Percentiles rank a stretch among this genome's conserved stretches.
phyloP scores from a whole-genome alignment of 345 rosid species.

The Populus nigra region DNA sequence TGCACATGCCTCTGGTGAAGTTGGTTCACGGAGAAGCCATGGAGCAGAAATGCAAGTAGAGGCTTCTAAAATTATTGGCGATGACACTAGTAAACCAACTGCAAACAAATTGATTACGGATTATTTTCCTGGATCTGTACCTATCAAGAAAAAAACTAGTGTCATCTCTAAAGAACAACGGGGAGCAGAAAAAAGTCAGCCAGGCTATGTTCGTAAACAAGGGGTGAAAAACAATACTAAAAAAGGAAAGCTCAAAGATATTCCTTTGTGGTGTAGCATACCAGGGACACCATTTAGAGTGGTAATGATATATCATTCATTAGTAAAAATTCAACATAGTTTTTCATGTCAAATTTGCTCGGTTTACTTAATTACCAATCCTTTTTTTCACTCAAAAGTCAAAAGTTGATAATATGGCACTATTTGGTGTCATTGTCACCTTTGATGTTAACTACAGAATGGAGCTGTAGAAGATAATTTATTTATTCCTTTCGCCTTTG shows the following conservation, averaged over 20 bases:
- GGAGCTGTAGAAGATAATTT: not conserved
- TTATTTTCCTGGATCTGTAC: slow-evolving; percentile 54
- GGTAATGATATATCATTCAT: slow-evolving; percentile 44
- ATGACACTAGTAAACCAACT: slow-evolving; percentile 42
- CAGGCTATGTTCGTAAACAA: slow-evolving; percentile 37
- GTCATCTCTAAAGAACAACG: slow-evolving; percentile 30
- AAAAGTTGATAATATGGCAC: not conserved
- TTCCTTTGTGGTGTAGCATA: slow-evolving; percentile 77
- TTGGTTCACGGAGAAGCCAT: slow-evolving; percentile 20
- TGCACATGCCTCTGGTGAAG: slow-evolving; percentile 2
- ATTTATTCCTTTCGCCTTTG: not conserved
- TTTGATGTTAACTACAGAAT: not conserved
- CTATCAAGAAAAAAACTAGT: slow-evolving; percentile 35
- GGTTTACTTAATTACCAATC: not conserved
- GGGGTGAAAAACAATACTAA: slow-evolving; percentile 34
- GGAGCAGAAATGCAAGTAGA: slow-evolving; percentile 35
- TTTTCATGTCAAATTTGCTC: not conserved
- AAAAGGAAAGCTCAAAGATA: slow-evolving; percentile 48
- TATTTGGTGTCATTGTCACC: not conserved
- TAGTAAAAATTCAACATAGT: not conserved
- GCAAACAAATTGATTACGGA: slow-evolving; percentile 85
- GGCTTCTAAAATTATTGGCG: slow-evolving; percentile 29
- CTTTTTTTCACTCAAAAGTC: not conserved
- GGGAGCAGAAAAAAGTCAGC: slow-evolving; percentile 25
- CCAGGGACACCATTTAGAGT: slow-evolving; percentile 90